Conservation (phyloP, 2,329 filamentous ascomycete genomes). For the Cercospora sojina region DNA sequence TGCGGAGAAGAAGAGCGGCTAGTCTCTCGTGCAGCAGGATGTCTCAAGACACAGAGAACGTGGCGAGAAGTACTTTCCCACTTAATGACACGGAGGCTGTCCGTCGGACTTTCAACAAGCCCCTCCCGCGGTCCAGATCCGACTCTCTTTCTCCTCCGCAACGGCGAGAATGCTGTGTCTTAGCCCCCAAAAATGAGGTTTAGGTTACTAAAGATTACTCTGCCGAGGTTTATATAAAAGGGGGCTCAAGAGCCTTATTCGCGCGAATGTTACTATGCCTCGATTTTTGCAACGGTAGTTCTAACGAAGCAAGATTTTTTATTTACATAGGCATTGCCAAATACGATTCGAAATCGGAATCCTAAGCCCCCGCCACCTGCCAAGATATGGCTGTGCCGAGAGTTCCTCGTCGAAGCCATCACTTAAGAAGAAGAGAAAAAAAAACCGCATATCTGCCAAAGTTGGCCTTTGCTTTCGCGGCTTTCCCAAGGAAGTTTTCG, state of each 20-base stretch:
- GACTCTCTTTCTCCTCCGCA: neutral
- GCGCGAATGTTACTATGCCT: neutral
- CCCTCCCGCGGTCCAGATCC: neutral
- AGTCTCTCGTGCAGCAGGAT: neutral
- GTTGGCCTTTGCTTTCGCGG: neutral
- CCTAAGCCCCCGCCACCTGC: neutral
- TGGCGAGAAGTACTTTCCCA: neutral
- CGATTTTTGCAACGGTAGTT: neutral
- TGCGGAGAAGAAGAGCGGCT: neutral
- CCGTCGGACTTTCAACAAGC: neutral
- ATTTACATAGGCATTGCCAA: neutral
- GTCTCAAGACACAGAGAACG: neutral
- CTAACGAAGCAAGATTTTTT: no score
- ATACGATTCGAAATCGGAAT: neutral
- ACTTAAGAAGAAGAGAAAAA: neutral
- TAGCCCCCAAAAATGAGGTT: neutral
- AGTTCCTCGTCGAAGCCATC: neutral
- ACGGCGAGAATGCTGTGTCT: neutral
- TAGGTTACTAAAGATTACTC: neutral
- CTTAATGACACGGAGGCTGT: neutral
- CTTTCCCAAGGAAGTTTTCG: neutral
- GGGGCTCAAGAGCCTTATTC: neutral
- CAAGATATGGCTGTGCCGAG: neutral
- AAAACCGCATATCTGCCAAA: neutral
- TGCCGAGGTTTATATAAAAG: neutral